phyloP scores from a whole-genome alignment of 208 protist species.

The Leptomonas pyrrhocoris region DNA sequence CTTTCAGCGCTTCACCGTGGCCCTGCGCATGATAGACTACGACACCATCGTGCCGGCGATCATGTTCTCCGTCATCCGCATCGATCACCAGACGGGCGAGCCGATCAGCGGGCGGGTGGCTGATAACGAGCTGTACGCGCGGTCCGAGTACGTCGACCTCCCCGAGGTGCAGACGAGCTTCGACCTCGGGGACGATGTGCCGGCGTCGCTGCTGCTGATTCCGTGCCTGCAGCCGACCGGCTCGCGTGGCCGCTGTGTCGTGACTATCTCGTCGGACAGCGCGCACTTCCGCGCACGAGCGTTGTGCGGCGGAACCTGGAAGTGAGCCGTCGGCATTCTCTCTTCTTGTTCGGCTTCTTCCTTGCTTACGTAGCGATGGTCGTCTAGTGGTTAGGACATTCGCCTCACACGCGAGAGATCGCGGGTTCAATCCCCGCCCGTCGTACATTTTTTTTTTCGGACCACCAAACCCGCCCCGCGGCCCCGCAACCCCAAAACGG shows the following conservation, averaged over 20 bases:
- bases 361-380: conserved; percentile 90
- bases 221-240: conserved; percentile 84
- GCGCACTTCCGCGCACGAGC: conserved; percentile 8
- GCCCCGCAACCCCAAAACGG: too few species aligned
- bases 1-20: conserved; percentile 59
- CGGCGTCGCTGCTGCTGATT: conserved; percentile 76
- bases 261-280: conserved; percentile 52
- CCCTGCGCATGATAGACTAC: conserved; percentile 62
- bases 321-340: neutral
- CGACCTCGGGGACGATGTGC: conserved; percentile 31
- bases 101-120: conserved; percentile 60
- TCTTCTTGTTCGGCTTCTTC: conserved; percentile 12
- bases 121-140: conserved; percentile 46
- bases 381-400: conserved; percentile 96
- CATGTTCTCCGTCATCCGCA: conserved; percentile 70
- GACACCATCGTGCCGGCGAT: conserved; percentile 63
- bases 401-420: conserved; percentile 94
- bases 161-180: conserved; percentile 66
- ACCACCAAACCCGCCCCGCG: neutral
- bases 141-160: conserved; percentile 76
- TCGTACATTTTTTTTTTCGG: conserved; percentile 62
- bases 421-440: conserved; percentile 94
- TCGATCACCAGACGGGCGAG: conserved; percentile 51
- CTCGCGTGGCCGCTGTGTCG: conserved; percentile 49
- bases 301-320: conserved; percentile 1